Evolutionary conservation across 2,329 filamentous ascomycete genomes (phyloP).

Genomic region (Colletotrichum liriopes): DNA sequence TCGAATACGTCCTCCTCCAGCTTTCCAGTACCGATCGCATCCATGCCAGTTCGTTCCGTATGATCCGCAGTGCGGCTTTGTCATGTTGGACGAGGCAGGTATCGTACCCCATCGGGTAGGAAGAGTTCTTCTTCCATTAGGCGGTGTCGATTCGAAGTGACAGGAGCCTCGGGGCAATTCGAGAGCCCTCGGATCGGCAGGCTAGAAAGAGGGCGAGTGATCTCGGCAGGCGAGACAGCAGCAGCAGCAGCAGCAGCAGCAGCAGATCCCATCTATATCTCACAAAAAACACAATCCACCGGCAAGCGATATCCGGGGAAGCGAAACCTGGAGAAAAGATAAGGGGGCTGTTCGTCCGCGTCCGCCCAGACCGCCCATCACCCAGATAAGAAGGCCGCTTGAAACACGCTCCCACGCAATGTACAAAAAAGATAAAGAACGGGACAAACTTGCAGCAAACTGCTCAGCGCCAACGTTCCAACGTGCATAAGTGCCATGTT

Average conservation of each 20-base stretch:
- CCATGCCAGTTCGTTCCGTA: background rate
- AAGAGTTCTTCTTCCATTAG: background rate
- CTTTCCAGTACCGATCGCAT: background rate
- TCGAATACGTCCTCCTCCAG: background rate
- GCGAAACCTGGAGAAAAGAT: slow-evolving; percentile 24
- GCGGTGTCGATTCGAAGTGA: background rate
- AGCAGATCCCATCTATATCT: slow-evolving; percentile 20
- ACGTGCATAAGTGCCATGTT: slow-evolving; percentile 20
- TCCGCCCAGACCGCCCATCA: slow-evolving; percentile 13
- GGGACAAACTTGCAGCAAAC: background rate
- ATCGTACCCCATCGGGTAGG: background rate
- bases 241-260: background rate
- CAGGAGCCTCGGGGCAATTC: background rate
- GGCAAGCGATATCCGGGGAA: slow-evolving; percentile 14
- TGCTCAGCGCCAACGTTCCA: slow-evolving; percentile 13
- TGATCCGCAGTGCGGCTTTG: background rate
- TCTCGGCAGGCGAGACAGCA: background rate
- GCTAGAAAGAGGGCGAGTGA: background rate
- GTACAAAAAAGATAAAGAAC: slow-evolving; percentile 31
- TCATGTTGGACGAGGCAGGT: background rate
- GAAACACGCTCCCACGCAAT: slow-evolving; percentile 2
- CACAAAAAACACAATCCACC: background rate
- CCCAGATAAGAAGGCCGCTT: slow-evolving; percentile 26
- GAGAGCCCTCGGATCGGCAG: slow-evolving; percentile 6
- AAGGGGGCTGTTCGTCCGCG: slow-evolving; percentile 13